Evolutionary conservation across 768 basidiomycete genomes (phyloP).

Genomic region (Termitomyces sp.): DNA sequence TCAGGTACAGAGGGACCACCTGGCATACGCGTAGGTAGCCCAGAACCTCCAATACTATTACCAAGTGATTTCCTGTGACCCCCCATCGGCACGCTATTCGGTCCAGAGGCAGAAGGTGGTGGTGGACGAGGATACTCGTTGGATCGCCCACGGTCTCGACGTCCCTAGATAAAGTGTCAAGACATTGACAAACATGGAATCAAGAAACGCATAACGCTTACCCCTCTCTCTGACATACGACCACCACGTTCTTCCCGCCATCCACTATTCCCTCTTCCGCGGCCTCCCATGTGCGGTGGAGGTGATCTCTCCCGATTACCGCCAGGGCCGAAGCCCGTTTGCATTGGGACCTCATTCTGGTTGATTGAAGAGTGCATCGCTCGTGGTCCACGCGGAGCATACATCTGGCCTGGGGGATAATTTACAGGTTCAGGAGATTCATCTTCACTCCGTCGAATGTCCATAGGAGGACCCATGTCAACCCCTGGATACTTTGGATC

Average conservation of each 20-base stretch:
- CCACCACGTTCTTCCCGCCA: conserved; percentile 11
- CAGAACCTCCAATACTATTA: conserved; percentile 6
- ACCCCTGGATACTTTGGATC: not conserved
- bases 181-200: not conserved
- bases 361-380: conserved; percentile 22
- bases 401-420: conserved; percentile 22
- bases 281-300: conserved; percentile 12
- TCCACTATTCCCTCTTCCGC: conserved; percentile 5
- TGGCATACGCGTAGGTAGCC: conserved; percentile 2
- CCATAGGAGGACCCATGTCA: conserved; percentile 3
- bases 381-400: conserved; percentile 13
- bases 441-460: not conserved
- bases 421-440: conserved; percentile 16
- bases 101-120: conserved; percentile 23
- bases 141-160: conserved; percentile 23
- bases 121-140: conserved; percentile 19
- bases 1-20: not conserved
- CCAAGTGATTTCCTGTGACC: conserved; percentile 17
- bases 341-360: conserved; percentile 5
- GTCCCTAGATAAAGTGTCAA: conserved; percentile 11
- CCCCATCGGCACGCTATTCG: conserved; percentile 37
- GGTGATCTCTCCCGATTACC: conserved; percentile 16
- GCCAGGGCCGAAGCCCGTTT: conserved; percentile 1
- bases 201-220: not conserved
- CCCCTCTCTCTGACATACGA: conserved; percentile 9